Base-by-base conservation (phyloP, 768 basidiomycete species). In the Leccinum obscurum region DNA sequence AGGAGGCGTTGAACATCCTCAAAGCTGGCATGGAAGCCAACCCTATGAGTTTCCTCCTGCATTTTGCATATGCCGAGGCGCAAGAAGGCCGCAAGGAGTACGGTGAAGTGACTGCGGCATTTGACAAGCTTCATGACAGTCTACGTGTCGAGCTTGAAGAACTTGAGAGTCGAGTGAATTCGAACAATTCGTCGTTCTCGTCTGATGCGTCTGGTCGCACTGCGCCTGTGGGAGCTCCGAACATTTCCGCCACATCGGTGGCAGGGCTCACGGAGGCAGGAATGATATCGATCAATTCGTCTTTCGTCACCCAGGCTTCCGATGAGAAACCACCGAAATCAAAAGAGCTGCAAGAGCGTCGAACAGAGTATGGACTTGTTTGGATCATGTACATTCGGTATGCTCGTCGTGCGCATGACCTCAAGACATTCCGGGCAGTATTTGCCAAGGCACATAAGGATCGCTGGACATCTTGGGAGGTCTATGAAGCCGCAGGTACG, bases 381-480 rank as follows among this genome's bases (percentile, higher is more conserved):
- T 90, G 83, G 83, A 95, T 85, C 70, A 88, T 93, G 81, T 94
- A 95, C 71, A 96, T 98, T 89, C 83, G 96, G 10, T 98, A 95
- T 68, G 89, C 89, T 13, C 78, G 92, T 62, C 82, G 97, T 48
- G 87, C 95, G 4, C 93, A 96, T 78, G 92, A 92, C 20, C 83
- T 93, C 66, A 90, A 90, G 73, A 79, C 88, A 3, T 88, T 90
- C 44, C 80, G 95, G 57, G 78, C 80, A 0, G 77, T 94, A 6
- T 98, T 98, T 67, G 84, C 82, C 20, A 89, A 88, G 73, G 93
- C 94, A 11, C 81, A 95, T 65, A 90, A 86, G 68, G 83, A 85
- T 57, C 81, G 81, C 51, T 91, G 83, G 84, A 83, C 83, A 2
- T 82, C 92, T 15, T 98, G 97, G 97, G 90, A 95, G 68, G 90